Evolutionary conservation across 2,329 filamentous ascomycete species (phyloP), one percentile per base, ranked within the genome.

Genomic region (Xylariaceae sp.): DNA sequence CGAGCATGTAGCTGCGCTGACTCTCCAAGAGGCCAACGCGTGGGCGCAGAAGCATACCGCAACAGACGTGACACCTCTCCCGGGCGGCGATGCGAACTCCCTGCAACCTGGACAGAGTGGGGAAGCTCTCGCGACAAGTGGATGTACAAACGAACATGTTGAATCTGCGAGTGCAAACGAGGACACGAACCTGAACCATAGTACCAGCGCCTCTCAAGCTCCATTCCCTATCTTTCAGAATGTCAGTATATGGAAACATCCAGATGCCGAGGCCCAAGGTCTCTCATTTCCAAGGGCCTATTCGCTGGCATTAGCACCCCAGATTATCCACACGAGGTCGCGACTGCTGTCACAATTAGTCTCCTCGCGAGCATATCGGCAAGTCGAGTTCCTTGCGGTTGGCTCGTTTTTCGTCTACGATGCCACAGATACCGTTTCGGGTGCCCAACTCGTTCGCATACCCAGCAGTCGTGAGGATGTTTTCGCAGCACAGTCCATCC

Each of bases 391-490:
- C 62, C 82, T 94, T 56, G 90, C 93, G 28, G 89, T 97, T 22
- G 93, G 93, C 22, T 93, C 89, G 51, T 97, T 93, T 83, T 97
- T 88, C 80, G 83, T 97, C 50, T 86, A 86, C 65, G 75, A 79
- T 53, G 64, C 71, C 1, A 62, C 64, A 34, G 65, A 65, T 22
- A 33, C 60, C 22, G 56, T 54, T 10, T 57, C 61, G 13, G 59
- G 63, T 14, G 45, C 65, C 36, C 64, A 61, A 39, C 73, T 96
- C 34, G 75, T 79, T 47, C 87, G 88, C 51, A 88, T 97, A 46
- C 93, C 94, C 1, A 92, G 89, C 57, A 92, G 89, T 28, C 84
- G 93, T 59, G 93, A 99, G 73, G 93, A 97, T 72, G 84, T 97
- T 42, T 97, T 97, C 69, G 82, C 86, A 44, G 87, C 90, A 67